These are phyloP conservation scores for Zygotorulaspora danielsina DNA, from an alignment of 805 yeast genomes.

Conservation along the genomic window DNA sequence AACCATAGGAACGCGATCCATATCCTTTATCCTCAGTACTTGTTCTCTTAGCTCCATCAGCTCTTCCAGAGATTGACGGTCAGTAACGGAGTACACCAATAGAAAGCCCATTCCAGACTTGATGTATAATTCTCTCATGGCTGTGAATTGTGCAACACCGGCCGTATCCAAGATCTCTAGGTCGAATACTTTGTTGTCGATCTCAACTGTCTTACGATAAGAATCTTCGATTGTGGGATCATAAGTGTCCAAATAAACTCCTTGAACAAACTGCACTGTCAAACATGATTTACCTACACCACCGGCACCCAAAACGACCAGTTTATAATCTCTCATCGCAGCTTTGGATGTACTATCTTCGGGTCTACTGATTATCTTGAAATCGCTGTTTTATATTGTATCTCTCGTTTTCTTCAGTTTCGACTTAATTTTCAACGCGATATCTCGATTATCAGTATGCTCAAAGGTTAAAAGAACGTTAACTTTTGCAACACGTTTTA, in stretches of 20 bases:
- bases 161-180: slow-evolving; percentile 89
- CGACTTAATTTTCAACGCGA: background rate
- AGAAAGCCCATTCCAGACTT: slow-evolving; percentile 88
- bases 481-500: background rate
- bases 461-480: background rate
- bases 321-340: slow-evolving; percentile 63
- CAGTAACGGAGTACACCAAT: slow-evolving; percentile 79
- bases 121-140: slow-evolving; percentile 86
- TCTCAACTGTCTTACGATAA: slow-evolving; percentile 79
- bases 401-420: background rate
- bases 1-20: slow-evolving; percentile 76
- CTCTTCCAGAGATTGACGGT: slow-evolving; percentile 71
- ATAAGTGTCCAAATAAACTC: slow-evolving; percentile 82
- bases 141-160: slow-evolving; percentile 92
- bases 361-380: too few species aligned
- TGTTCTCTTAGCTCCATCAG: slow-evolving; percentile 76
- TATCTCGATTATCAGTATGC: background rate
- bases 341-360: too few species aligned
- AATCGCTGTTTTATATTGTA: background rate
- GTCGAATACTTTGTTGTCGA: slow-evolving; percentile 83
- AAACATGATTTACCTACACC: slow-evolving; percentile 95
- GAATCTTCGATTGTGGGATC: slow-evolving; percentile 98
- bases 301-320: slow-evolving; percentile 93
- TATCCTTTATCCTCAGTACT: slow-evolving; percentile 76
- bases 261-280: slow-evolving; percentile 89